Base-by-base conservation (phyloP, 352 stramenopile species). In the Phytophthora pseudosyringae region DNA sequence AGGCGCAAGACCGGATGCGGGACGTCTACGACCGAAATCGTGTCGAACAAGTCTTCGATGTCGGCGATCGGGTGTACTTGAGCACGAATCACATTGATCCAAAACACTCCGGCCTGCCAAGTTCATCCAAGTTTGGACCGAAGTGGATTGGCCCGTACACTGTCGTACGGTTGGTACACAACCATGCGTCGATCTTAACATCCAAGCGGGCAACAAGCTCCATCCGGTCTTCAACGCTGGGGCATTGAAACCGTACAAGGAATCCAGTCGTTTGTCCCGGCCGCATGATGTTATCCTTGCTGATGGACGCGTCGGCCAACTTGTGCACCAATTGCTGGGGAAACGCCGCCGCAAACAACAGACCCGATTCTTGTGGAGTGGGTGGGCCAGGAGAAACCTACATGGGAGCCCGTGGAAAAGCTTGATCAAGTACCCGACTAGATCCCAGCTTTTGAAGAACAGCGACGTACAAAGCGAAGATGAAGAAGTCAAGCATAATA, bases 121-220 rank as follows among this genome's bases (percentile, higher is more conserved):
- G 54, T 15, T 71, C 63, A 3, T 25, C 21, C 26, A 65, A 66
- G 18, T 53, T 66, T n/a, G 41, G 55, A 21, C 18, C 62, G 1
- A 70, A 70, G 33, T 65, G 53, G 38, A 65, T 67, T 16, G 28
- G 38, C 4, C 50, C 63, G 1, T 62, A 67, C 43, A 48, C 55
- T 3, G 36, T 67, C 2, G 9, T 67, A 0, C 39, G 16, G 10
- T 67, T 49, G 44, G 29, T 67, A 12, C 56, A 67, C 26, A 56
- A 66, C 12, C 63, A 71, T 10, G 64, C 50, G 3, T 72, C 25
- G 38, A 72, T n/a, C 26, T 68, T 0, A 72, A 72, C 45, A 71
- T 59, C 10, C 64, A 64, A 44, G 28, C 49, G 11, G 59, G 59
- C 0, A 61, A 62, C 29, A 61, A 59, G 9, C 44, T 63, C 0